Base-by-base conservation (phyloP, 1,284 basidiomycete species). In the Puccinia triticina region DNA sequence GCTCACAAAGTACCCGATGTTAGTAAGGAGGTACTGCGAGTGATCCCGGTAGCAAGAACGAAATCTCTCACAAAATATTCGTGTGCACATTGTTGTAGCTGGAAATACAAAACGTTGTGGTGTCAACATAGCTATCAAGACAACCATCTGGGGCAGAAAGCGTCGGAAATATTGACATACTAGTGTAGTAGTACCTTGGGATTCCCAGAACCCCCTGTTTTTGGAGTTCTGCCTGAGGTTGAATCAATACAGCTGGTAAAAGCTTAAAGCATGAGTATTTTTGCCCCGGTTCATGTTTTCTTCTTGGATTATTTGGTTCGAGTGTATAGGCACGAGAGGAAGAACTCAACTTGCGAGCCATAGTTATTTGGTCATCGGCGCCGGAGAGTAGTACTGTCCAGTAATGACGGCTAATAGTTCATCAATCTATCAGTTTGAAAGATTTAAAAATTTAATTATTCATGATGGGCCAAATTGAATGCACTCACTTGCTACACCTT, bases 301-400 rank as follows among this genome's bases (percentile, higher is more conserved):
- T 14, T 40, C 40, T 66, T 12, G 37, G 8, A 32, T 32, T 7
- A 46, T 46, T 46, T 46, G 7, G 43, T 14, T 46, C n/a, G n/a
- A n/a, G n/a, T n/a, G n/a, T n/a, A n/a, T n/a, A n/a, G n/a, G n/a
- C n/a, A n/a, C n/a, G n/a, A n/a, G n/a, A n/a, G n/a, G n/a, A n/a
- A n/a, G n/a, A n/a, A 46, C 79, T 81, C 43, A 81, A 80, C 79
- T 81, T 81, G 50, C 72, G 72, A n/a, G n/a, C n/a, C n/a, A n/a
- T n/a, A n/a, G n/a, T n/a, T n/a, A n/a, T n/a, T n/a, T n/a, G n/a
- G n/a, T 81, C 79, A 43, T 53, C 37, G 29, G 37, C 0, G 4
- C 79, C 79, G 1, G 67, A 18, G 26, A 81, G 40, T 7, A 81
- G 29, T 10, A 61, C 53, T 10, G 37, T 53, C 79, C 79, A 81